Percentiles rank a stretch among this genome's conserved stretches.
These are phyloP conservation scores for Byssoonygena ceratinophila DNA, from an alignment of 2,329 filamentous ascomycete genomes.

Conservation along the genomic window DNA sequence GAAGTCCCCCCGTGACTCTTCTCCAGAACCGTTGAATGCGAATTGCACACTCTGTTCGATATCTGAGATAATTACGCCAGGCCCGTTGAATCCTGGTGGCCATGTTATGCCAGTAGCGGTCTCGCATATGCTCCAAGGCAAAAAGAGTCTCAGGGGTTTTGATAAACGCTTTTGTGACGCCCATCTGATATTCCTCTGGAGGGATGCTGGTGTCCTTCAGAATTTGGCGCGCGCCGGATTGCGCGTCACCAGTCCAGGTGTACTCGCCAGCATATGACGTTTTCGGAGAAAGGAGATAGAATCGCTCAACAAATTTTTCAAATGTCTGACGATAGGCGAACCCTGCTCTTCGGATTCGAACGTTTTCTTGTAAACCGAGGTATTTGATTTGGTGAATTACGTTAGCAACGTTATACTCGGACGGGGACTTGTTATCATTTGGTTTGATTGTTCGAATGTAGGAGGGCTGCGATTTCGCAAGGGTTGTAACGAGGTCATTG, in stretches of 20 bases:
- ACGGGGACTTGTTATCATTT: conserved; percentile 95
- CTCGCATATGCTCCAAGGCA: conserved; percentile 92
- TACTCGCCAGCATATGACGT: conserved; percentile 96
- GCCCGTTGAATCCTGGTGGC: conserved; percentile 93
- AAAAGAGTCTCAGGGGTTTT: conserved; percentile 96
- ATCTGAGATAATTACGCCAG: conserved; percentile 91
- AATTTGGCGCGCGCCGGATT: conserved; percentile 82
- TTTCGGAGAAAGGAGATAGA: conserved; percentile 87
- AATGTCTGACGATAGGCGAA: conserved; percentile 96
- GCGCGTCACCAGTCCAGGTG: conserved; percentile 82
- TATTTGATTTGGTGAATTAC: conserved; percentile 99
- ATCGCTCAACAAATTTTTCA: conserved; percentile 95
- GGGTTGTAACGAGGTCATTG: conserved; percentile 83
- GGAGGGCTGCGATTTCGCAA: conserved; percentile 95
- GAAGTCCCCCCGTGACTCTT: conserved; percentile 79
- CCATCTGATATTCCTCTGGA: conserved; percentile 91
- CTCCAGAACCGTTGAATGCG: conserved; percentile 94
- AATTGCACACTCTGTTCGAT: conserved; percentile 82
- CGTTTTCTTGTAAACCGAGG: conserved; percentile 97
- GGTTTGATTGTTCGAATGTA: conserved; percentile 99
- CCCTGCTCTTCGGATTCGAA: conserved; percentile 87
- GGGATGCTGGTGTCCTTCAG: conserved; percentile 94
- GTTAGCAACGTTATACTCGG: conserved; percentile 82
- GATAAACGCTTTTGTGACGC: conserved; percentile 93
- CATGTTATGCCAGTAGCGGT: conserved; percentile 99